A percentile compares a stretch with the other conserved stretches of the same genome.
Evolutionary conservation across 1,284 basidiomycete genomes (phyloP).

Genomic region (Laetiporus sulphureus): DNA sequence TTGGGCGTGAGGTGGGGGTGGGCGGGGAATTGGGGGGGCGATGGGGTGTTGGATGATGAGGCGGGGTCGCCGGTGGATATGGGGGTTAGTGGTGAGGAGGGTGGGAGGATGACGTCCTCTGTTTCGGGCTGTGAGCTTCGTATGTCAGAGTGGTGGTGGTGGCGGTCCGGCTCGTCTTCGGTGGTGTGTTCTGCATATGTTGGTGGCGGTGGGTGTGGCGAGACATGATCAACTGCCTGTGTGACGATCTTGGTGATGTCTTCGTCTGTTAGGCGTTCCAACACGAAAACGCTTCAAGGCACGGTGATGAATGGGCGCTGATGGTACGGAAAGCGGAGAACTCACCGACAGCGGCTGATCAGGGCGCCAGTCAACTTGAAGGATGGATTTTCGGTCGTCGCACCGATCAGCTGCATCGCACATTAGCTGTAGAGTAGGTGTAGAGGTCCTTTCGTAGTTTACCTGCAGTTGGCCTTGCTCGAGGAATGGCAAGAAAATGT

Average conservation of each 20-base stretch:
- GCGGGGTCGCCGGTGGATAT: conserved; percentile 3
- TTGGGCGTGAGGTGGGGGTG: conserved; percentile 42
- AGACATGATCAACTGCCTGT: conserved; percentile 41
- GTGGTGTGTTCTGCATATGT: conserved; percentile 6
- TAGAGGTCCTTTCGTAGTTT: background rate
- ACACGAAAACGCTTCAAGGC: conserved; percentile 47
- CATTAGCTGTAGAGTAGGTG: background rate
- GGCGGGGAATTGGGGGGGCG: conserved; percentile 18
- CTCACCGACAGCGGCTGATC: conserved; percentile 75
- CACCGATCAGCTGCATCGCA: conserved; percentile 61
- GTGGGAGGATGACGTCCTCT: conserved; percentile 10
- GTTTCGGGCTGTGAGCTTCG: conserved; percentile 16
- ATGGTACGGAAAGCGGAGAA: conserved; percentile 5
- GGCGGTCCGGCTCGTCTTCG: conserved; percentile 3
- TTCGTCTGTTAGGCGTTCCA: conserved; percentile 54
- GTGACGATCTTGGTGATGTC: conserved; percentile 48
- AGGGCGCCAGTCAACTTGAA: conserved; percentile 79
- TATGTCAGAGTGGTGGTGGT: conserved; percentile 3
- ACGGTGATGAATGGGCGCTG: background rate
- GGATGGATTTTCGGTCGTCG: conserved; percentile 91
- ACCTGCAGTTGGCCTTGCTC: conserved; percentile 77
- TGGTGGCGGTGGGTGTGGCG: conserved; percentile 12
- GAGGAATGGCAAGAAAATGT: conserved; percentile 76
- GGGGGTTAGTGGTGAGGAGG: conserved; percentile 10
- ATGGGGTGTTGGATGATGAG: background rate